phyloP scores from a whole-genome alignment of 1,284 basidiomycete genomes.

The Schizophyllum amplum region DNA sequence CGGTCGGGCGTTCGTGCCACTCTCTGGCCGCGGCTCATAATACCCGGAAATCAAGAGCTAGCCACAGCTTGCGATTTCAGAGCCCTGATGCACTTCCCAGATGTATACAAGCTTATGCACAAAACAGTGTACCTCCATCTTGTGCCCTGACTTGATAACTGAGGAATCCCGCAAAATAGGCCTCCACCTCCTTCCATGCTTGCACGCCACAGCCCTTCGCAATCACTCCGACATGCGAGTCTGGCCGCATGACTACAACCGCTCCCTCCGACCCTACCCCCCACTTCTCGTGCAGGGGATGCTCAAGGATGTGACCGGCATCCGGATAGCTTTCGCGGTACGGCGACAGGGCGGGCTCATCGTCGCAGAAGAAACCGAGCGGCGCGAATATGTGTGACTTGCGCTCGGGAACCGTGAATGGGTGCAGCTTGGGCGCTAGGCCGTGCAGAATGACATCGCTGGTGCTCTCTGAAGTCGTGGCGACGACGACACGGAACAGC shows the following conservation, averaged over 20 bases:
- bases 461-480: background rate
- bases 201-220: background rate
- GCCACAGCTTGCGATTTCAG: too few species aligned
- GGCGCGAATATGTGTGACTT: background rate
- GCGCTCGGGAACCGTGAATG: background rate
- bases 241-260: background rate
- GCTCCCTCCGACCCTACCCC: background rate
- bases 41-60: too few species aligned
- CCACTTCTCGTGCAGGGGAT: background rate
- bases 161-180: background rate
- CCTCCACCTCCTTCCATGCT: background rate
- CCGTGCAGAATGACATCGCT: background rate
- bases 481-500: background rate
- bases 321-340: background rate
- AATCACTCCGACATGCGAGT: background rate
- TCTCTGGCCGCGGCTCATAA: too few species aligned
- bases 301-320: background rate
- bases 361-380: background rate
- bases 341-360: background rate
- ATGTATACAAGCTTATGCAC: too few species aligned
- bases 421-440: background rate
- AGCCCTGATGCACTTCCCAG: too few species aligned
- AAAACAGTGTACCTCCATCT: too few species aligned
- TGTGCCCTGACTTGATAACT: too few species aligned
- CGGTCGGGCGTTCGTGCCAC: too few species aligned